Percentiles rank a stretch among this genome's conserved stretches.
phyloP scores from a whole-genome alignment of 2,329 filamentous ascomycete genomes.

The Dactylellina cionopaga region DNA sequence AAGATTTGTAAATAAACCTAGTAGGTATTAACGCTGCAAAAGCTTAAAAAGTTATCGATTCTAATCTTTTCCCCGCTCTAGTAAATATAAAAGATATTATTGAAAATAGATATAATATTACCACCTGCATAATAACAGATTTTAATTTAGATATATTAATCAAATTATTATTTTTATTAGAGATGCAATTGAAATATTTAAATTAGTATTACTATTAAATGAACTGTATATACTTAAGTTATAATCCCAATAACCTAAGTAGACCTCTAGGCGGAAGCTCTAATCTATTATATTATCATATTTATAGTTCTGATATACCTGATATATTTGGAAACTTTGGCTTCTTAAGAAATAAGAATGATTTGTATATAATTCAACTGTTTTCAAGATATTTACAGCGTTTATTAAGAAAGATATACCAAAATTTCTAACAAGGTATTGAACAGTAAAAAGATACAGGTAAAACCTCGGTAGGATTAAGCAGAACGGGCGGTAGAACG shows the following conservation, averaged over 20 bases:
- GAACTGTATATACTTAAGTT: constrained; percentile 67
- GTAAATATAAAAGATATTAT: constrained; percentile 65
- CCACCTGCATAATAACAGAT: constrained; percentile 68
- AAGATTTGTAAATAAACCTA: constrained; percentile 64
- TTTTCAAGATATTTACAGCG: constrained; percentile 64
- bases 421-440: constrained; percentile 64
- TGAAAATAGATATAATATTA: constrained; percentile 68
- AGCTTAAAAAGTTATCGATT: constrained; percentile 62
- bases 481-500: constrained; percentile 60
- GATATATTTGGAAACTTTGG: constrained; percentile 68
- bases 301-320: constrained; percentile 69
- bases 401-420: constrained; percentile 67
- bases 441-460: constrained; percentile 64
- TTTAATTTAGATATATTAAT: constrained; percentile 70
- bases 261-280: constrained; percentile 67
- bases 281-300: constrained; percentile 66
- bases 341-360: constrained; percentile 65
- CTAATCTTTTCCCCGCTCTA: constrained; percentile 66
- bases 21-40: constrained; percentile 63
- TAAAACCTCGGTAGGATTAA: constrained; percentile 61
- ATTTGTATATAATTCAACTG: constrained; percentile 64
- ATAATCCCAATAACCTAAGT: constrained; percentile 67
- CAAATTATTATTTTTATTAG: constrained; percentile 69
- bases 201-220: constrained; percentile 70
- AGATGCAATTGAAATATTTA: constrained; percentile 63